Percentiles rank a stretch among this genome's conserved stretches.
Evolutionary conservation across 2,329 filamentous ascomycete species (phyloP).

Genomic region (Penicillium oxalicum): DNA sequence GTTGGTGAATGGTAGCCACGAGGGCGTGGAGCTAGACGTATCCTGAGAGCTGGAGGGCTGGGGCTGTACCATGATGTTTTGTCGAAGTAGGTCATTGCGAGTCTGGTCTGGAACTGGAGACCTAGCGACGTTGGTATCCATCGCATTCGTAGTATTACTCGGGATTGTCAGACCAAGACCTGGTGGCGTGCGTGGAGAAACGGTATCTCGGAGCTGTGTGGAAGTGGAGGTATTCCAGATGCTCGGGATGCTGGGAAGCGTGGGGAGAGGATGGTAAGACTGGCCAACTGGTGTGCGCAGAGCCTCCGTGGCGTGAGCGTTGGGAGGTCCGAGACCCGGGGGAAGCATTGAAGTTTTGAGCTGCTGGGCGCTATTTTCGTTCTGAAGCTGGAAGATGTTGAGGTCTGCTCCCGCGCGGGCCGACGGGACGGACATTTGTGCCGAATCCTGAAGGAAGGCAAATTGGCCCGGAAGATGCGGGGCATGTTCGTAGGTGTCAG

Average conservation of each 20-base stretch:
- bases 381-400: conserved; percentile 16
- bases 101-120: conserved; percentile 23
- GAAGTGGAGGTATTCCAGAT: conserved; percentile 44
- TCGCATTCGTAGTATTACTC: conserved; percentile 8
- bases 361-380: conserved; percentile 18
- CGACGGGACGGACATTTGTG: conserved; percentile 21
- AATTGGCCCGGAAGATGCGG: conserved; percentile 24
- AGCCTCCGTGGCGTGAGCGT: conserved; percentile 15
- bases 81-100: conserved; percentile 25
- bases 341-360: conserved; percentile 28
- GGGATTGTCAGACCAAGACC: conserved; percentile 26
- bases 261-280: conserved; percentile 27
- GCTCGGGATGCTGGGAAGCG: conserved; percentile 34
- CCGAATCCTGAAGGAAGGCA: conserved; percentile 19
- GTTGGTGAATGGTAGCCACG: conserved; percentile 21
- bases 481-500: conserved; percentile 35
- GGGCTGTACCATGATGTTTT: conserved; percentile 23
- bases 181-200: conserved; percentile 36
- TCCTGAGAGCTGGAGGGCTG: conserved; percentile 20
- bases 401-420: conserved; percentile 18
- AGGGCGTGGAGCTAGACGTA: conserved; percentile 17
- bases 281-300: conserved; percentile 23
- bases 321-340: conserved; percentile 28
- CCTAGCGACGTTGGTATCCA: conserved; percentile 11
- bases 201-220: conserved; percentile 37